These are phyloP conservation scores for Macrolepiota albuminosa DNA, from an alignment of 768 basidiomycete species.

Conservation along the genomic window DNA sequence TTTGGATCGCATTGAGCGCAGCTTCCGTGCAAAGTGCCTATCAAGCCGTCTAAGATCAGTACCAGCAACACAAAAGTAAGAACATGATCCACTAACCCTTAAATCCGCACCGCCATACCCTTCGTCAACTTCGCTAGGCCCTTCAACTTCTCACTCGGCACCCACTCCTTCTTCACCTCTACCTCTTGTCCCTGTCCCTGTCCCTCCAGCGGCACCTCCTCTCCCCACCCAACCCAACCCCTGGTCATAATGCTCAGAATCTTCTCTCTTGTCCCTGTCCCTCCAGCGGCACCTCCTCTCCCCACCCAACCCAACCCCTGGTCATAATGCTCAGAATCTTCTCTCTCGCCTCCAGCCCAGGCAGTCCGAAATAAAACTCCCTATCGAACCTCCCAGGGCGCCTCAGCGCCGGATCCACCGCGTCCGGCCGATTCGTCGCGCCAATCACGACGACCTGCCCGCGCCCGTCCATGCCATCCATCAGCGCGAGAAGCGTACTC, in stretches of 20 bases:
- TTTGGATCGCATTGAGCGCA: constrained; percentile 91
- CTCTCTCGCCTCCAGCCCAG: constrained; percentile 77
- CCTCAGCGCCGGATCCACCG: constrained; percentile 93
- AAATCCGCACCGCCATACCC: constrained; percentile 98
- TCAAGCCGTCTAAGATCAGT: neutral
- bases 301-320: constrained; percentile 83
- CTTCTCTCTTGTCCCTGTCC: constrained; percentile 51
- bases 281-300: constrained; percentile 28
- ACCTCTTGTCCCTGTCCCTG: constrained; percentile 24
- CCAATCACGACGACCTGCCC: constrained; percentile 98
- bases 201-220: constrained; percentile 18
- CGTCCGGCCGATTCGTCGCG: constrained; percentile 95
- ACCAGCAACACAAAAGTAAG: neutral
- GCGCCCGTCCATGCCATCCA: constrained; percentile 99
- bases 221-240: constrained; percentile 84
- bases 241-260: constrained; percentile 89
- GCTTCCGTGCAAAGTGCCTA: constrained; percentile 96
- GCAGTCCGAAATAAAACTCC: constrained; percentile 96
- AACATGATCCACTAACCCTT: constrained; percentile 35
- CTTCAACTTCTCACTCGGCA: constrained; percentile 22
- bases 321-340: constrained; percentile 92
- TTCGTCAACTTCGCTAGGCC: constrained; percentile 84
- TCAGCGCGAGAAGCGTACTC: constrained; percentile 89
- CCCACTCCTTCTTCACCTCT: constrained; percentile 20
- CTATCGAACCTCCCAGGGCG: constrained; percentile 95